phyloP scores from a whole-genome alignment of 2,329 filamentous ascomycete genomes.

The Clarireedia homoeocarpa region DNA sequence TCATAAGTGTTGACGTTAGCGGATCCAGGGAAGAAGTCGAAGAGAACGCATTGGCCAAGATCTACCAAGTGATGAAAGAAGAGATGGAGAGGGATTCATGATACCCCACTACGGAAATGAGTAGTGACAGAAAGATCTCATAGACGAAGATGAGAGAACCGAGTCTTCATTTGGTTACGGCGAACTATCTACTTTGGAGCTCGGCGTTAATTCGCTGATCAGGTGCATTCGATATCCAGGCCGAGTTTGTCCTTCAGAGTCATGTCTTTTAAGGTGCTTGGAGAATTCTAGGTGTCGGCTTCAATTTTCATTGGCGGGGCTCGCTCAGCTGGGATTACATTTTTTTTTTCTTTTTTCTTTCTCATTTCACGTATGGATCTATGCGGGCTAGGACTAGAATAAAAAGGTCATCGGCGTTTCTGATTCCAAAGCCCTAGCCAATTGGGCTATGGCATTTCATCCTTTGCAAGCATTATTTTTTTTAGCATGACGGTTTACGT shows the following conservation, averaged over 20 bases:
- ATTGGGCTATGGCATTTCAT: not conserved
- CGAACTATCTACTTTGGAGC: too few relatives aligned
- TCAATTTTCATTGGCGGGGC: not conserved
- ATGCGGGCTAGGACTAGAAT: too few relatives aligned
- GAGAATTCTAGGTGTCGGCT: not conserved
- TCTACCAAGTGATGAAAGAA: constrained; percentile 28
- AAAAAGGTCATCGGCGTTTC: too few relatives aligned
- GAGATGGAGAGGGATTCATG: constrained; percentile 12
- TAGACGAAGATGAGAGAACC: not conserved
- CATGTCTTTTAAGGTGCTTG: not conserved
- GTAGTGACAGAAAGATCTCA: not conserved
- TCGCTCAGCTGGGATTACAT: too few relatives aligned
- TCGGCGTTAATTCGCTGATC: not conserved
- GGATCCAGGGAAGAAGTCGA: constrained; percentile 51
- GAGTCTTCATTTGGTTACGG: too few relatives aligned
- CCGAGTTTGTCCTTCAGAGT: not conserved
- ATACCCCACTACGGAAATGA: not conserved
- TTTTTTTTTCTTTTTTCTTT: too few relatives aligned
- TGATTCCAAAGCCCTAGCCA: too few relatives aligned
- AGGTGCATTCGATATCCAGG: not conserved
- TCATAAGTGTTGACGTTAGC: constrained; percentile 64
- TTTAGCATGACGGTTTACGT: not conserved
- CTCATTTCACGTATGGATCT: too few relatives aligned
- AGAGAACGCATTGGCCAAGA: constrained; percentile 48
- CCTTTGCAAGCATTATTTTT: constrained; percentile 1